Conservation (phyloP, 495 filamentous ascomycete species). For the Podospora conica region DNA sequence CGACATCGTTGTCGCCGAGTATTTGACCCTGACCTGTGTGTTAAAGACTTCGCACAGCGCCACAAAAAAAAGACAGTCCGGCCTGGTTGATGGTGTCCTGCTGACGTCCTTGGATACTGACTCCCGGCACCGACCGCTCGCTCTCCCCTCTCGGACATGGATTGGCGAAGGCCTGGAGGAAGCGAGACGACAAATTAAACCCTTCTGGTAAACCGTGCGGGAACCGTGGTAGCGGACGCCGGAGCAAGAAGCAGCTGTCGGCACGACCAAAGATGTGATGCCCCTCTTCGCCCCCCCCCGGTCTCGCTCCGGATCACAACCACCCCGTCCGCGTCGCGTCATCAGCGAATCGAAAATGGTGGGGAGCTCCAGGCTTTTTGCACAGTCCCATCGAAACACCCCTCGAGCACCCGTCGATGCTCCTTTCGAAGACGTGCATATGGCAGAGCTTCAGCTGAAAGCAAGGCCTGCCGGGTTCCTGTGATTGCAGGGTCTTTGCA, state of each 20-base stretch:
- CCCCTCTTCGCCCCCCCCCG: background rate
- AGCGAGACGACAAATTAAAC: constrained; percentile 2
- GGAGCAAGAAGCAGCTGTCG: background rate
- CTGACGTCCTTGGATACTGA: background rate
- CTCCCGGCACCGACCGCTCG: background rate
- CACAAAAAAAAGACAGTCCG: background rate
- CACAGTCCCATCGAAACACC: background rate
- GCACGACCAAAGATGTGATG: constrained; percentile 2
- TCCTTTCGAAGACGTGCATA: background rate
- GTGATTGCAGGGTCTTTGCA: background rate
- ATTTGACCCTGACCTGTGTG: background rate
- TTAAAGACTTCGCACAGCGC: background rate
- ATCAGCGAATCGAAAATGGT: background rate
- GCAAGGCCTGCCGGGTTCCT: background rate
- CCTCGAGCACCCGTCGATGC: background rate
- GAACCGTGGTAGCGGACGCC: constrained; percentile 7
- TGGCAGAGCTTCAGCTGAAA: background rate
- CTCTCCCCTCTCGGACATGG: constrained; percentile 7
- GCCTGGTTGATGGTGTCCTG: background rate
- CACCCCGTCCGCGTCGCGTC: constrained; percentile 1
- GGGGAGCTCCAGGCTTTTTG: background rate
- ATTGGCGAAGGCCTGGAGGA: constrained; percentile 7
- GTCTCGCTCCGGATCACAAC: constrained; percentile 2
- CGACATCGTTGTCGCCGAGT: background rate
- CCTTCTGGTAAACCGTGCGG: background rate